Evolutionary conservation across 441 rosid genomes (phyloP).

Genomic region (Hura crepitans): DNA sequence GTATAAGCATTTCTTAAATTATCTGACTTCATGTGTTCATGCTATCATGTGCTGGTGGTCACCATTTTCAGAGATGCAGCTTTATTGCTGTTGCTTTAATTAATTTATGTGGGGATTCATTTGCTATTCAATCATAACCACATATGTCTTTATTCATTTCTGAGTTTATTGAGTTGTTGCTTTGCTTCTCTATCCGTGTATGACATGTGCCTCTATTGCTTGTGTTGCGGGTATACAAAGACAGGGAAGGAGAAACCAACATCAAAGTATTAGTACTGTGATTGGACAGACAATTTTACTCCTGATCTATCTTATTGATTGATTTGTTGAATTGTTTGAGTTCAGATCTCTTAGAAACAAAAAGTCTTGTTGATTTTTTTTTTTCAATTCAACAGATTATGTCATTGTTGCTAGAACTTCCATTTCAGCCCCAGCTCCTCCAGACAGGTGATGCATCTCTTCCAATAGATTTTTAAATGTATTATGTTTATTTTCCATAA

Average conservation of each 20-base stretch:
- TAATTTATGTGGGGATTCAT: neutral
- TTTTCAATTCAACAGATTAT: constrained; percentile 21
- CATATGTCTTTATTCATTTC: neutral
- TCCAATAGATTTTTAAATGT: constrained; percentile 3
- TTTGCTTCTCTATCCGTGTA: neutral
- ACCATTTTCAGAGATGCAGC: neutral
- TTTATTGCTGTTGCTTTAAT: neutral
- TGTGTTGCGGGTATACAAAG: constrained; percentile 1
- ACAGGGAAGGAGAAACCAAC: neutral
- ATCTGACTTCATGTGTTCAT: neutral
- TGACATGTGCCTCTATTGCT: neutral
- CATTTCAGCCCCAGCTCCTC: constrained; percentile 85
- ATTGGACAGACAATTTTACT: neutral
- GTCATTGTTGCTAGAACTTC: constrained; percentile 46
- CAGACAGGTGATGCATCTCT: constrained; percentile 67
- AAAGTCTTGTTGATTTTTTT: constrained; percentile 1
- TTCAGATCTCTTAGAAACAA: neutral
- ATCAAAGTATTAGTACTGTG: neutral
- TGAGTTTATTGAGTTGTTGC: neutral
- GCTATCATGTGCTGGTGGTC: neutral
- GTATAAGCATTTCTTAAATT: constrained; percentile 30
- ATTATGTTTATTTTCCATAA: neutral
- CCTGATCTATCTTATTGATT: constrained; percentile 1
- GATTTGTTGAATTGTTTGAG: neutral
- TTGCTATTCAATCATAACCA: neutral